phyloP scores from a whole-genome alignment of 257 asterid species.

The Striga asiatica region DNA sequence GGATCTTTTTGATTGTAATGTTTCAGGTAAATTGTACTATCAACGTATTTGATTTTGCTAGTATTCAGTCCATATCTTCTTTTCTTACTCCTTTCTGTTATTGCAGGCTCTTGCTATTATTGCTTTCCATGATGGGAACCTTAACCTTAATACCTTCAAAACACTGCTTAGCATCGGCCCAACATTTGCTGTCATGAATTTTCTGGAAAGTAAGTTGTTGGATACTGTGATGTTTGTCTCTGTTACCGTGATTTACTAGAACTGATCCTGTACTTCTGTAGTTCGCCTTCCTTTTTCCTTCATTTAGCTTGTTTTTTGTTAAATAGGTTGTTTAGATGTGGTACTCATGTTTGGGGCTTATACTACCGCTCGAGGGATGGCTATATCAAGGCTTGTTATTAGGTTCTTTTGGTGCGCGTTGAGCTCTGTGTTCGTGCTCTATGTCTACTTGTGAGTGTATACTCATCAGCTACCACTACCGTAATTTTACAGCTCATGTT shows the following conservation, averaged over 20 bases:
- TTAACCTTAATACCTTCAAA: conserved; percentile 63
- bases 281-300: conserved; percentile 19
- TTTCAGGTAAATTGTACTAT: conserved; percentile 59
- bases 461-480: background rate
- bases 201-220: conserved; percentile 66
- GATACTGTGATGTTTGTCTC: conserved; percentile 10
- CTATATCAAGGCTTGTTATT: conserved; percentile 84
- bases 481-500: conserved; percentile 10
- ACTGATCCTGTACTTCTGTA: background rate
- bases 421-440: conserved; percentile 59
- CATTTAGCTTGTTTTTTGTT: conserved; percentile 14
- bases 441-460: conserved; percentile 68
- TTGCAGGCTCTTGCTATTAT: conserved; percentile 71
- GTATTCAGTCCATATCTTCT: conserved; percentile 9
- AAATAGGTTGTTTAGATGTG: conserved; percentile 73
- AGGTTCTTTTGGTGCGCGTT: conserved; percentile 84
- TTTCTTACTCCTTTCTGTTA: conserved; percentile 12
- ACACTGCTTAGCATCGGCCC: conserved; percentile 80
- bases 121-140: conserved; percentile 61
- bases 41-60: conserved; percentile 11
- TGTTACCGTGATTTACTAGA: background rate
- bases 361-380: conserved; percentile 91
- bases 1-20: conserved; percentile 86
- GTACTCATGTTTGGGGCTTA: conserved; percentile 92
- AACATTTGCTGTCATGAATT: conserved; percentile 79